phyloP scores from a whole-genome alignment of 805 yeast species.

The Candida pseudoglaebosa region DNA sequence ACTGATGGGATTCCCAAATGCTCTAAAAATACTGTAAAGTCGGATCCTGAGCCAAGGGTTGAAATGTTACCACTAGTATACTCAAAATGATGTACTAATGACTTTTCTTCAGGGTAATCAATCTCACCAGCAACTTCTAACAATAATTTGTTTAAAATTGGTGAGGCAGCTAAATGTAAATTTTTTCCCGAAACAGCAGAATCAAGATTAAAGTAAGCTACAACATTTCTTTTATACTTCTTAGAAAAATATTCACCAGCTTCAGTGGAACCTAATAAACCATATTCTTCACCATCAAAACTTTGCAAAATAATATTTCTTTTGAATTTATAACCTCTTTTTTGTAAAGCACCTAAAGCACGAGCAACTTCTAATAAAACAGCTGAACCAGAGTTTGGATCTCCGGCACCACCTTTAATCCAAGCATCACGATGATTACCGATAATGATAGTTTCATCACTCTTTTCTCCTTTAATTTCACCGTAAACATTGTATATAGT shows the following conservation, averaged over 20 bases:
- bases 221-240: conserved; percentile 37
- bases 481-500: conserved; percentile 43
- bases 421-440: conserved; percentile 47
- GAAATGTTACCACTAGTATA: conserved; percentile 29
- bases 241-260: conserved; percentile 47
- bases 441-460: conserved; percentile 37
- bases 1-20: conserved; percentile 66
- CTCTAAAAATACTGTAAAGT: conserved; percentile 57
- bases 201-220: conserved; percentile 51
- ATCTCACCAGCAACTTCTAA: conserved; percentile 43
- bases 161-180: conserved; percentile 49
- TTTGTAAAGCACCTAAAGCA: conserved; percentile 35
- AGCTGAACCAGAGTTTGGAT: conserved; percentile 45
- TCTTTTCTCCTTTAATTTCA: conserved; percentile 36
- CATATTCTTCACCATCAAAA: conserved; percentile 48
- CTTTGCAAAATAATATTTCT: conserved; percentile 35
- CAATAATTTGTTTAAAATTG: conserved; percentile 48
- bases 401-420: conserved; percentile 48
- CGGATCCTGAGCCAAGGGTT: conserved; percentile 49
- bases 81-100: conserved; percentile 49
- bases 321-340: conserved; percentile 35
- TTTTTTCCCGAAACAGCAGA: conserved; percentile 50
- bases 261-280: conserved; percentile 54
- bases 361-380: conserved; percentile 39
- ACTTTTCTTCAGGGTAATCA: conserved; percentile 37